These are phyloP conservation scores for Candida bentonensis DNA, from an alignment of 805 yeast genomes.

Conservation along the genomic window DNA sequence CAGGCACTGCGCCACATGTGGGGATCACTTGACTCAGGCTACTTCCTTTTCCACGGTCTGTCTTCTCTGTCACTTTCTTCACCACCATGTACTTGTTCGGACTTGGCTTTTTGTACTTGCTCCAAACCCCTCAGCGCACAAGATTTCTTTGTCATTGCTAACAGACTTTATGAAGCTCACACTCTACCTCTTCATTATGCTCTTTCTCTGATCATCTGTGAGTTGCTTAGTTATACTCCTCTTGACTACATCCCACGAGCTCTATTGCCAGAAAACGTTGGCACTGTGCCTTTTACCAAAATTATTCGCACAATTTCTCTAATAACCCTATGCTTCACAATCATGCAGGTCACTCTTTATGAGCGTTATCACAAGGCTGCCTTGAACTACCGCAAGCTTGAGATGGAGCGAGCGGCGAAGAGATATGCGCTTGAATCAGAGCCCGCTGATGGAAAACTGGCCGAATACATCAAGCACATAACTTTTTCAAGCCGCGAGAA, in stretches of 20 bases:
- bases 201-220: slow-evolving; percentile 5
- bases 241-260: slow-evolving; percentile 5
- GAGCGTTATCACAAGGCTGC: slow-evolving; percentile 7
- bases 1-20: slow-evolving; percentile 14
- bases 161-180: slow-evolving; percentile 13
- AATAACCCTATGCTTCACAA: slow-evolving; percentile 7
- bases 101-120: background rate
- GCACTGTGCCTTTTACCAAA: slow-evolving; percentile 2
- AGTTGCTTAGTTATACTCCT: background rate
- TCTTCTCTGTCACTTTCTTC: background rate
- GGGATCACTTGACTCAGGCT: slow-evolving; percentile 13
- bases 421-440: background rate
- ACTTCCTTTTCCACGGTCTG: slow-evolving; percentile 1
- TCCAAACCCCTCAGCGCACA: background rate
- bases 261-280: slow-evolving; percentile 2
- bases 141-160: slow-evolving; percentile 5
- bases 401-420: background rate
- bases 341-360: slow-evolving; percentile 10
- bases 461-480: background rate
- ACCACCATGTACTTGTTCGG: background rate
- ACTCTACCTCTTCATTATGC: slow-evolving; percentile 12
- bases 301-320: slow-evolving; percentile 3
- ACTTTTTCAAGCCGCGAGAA: background rate
- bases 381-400: background rate
- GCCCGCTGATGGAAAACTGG: background rate